These are phyloP conservation scores for Hypoxylon sp. DNA, from an alignment of 2,329 filamentous ascomycete genomes.

Conservation along the genomic window DNA sequence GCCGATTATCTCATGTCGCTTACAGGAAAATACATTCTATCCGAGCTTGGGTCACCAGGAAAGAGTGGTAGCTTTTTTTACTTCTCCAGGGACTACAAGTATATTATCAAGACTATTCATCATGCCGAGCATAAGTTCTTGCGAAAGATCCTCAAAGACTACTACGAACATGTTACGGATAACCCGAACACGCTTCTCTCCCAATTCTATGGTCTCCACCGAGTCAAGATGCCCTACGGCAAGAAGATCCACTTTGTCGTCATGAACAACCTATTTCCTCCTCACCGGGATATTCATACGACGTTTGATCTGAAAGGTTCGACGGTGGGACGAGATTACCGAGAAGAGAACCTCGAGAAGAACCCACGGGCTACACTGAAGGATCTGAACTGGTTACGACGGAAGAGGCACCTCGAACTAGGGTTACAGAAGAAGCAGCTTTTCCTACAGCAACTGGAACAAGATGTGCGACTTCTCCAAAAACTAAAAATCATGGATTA, in stretches of 20 bases:
- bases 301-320: slow-evolving; percentile 98
- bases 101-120: slow-evolving; percentile 99
- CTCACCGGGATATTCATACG: slow-evolving; percentile 95
- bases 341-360: slow-evolving; percentile 84
- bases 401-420: slow-evolving; percentile 86
- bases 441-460: slow-evolving; percentile 89
- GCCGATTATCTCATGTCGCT: slow-evolving; percentile 98
- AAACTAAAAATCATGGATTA: slow-evolving; percentile 98
- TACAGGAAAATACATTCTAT: slow-evolving; percentile 98
- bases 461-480: slow-evolving; percentile 88
- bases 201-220: slow-evolving; percentile 96
- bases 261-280: slow-evolving; percentile 99
- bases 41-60: slow-evolving; percentile 94
- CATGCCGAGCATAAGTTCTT: slow-evolving; percentile 92
- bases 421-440: slow-evolving; percentile 88
- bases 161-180: slow-evolving; percentile 90
- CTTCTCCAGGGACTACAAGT: slow-evolving; percentile 99
- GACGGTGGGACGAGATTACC: slow-evolving; percentile 91
- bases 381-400: slow-evolving; percentile 94
- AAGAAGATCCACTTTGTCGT: slow-evolving; percentile 99
- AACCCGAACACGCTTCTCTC: slow-evolving; percentile 98
- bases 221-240: slow-evolving; percentile 98
- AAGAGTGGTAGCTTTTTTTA: slow-evolving; percentile 99
- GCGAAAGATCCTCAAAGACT: slow-evolving; percentile 85
- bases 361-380: slow-evolving; percentile 96